Evolutionary conservation across 805 yeast genomes (phyloP).

Genomic region (Debaryomyces tyrocola): DNA sequence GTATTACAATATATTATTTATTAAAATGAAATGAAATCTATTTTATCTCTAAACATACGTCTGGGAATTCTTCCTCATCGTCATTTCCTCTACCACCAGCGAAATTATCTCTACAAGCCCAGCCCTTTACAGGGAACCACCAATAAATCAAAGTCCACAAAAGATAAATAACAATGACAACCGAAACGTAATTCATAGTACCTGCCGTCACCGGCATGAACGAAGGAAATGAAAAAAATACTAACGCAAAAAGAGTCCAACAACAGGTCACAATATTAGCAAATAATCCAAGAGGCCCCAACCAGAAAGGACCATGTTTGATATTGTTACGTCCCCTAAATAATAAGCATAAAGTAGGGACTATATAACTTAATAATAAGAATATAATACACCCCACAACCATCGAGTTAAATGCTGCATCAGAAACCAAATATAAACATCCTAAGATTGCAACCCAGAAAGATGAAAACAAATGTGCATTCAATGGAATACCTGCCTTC

Average conservation of each 20-base stretch:
- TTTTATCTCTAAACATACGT: slow-evolving; percentile 30
- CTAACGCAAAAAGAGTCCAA: slow-evolving; percentile 60
- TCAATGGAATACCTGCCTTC: slow-evolving; percentile 53
- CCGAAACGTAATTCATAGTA: slow-evolving; percentile 68
- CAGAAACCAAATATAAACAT: slow-evolving; percentile 63
- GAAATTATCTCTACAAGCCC: slow-evolving; percentile 37
- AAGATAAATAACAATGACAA: slow-evolving; percentile 45
- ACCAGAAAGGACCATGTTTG: slow-evolving; percentile 67
- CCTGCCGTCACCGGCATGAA: slow-evolving; percentile 59
- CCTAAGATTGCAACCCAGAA: slow-evolving; percentile 55
- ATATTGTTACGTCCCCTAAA: slow-evolving; percentile 51
- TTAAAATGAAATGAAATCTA: neutral
- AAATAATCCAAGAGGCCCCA: slow-evolving; percentile 53
- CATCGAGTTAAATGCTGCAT: slow-evolving; percentile 67
- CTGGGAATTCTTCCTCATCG: slow-evolving; percentile 45
- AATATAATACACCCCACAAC: slow-evolving; percentile 62
- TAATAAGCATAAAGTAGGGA: slow-evolving; percentile 53
- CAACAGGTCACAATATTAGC: slow-evolving; percentile 49
- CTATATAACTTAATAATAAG: slow-evolving; percentile 54
- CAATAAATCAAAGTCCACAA: slow-evolving; percentile 38
- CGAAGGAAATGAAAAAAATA: slow-evolving; percentile 66
- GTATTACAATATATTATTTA: no score
- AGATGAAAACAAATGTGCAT: slow-evolving; percentile 58
- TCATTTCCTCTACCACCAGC: slow-evolving; percentile 42
- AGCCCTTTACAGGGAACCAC: slow-evolving; percentile 42